Evolutionary conservation across 1,139 yeast species (phyloP), one percentile per base, ranked within the genome.

Genomic region (Meyerozyma athensensis): DNA sequence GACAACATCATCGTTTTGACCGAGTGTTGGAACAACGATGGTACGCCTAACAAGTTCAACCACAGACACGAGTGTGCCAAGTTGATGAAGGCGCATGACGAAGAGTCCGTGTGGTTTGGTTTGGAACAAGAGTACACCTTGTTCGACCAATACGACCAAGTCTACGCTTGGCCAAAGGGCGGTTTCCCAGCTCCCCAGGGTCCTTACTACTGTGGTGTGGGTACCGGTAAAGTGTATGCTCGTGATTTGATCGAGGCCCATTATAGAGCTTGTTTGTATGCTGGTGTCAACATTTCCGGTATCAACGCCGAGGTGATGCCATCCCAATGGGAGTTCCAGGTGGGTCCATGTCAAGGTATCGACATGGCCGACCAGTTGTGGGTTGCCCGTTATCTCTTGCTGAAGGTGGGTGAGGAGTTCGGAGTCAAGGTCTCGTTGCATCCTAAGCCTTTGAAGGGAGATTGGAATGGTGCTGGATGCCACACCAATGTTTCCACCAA

Each of bases 151-250:
- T 83, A 65, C 58, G 96, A 86, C 65, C 72, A 84, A 56, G 92
- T 86, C 44, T 92, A 89, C 68, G 97, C 96, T 53, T 92, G 98
- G 98, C 98, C 98, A 68, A 81, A 86, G 75, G 97, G 97, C 56
- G 98, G 98, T 46, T 92, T 79, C 92, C 98, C 98, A 62, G 98
- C 96, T 52, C 98, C 98, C 50, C 98, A 92, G 74, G 98, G 98
- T 53, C 98, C 98, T 45, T 92, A 90, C 84, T 92, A 92, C 82
- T 92, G 98, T 77, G 98, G 98, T 81, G 98, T 92, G 50, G 98
- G 98, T 72, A 80, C 97, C 57, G 97, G 97, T 60, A 90, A 87
- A 74, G 98, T 92, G 46, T 86, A 83, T 65, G 96, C 97, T 59
- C 83, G 98, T 74, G 98, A 92, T 62, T 89, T 92, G 43, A 90